Evolutionary conservation across 208 protist species (phyloP), one percentile per base, ranked within the genome.

Genomic region (Naegleria fowleri): DNA sequence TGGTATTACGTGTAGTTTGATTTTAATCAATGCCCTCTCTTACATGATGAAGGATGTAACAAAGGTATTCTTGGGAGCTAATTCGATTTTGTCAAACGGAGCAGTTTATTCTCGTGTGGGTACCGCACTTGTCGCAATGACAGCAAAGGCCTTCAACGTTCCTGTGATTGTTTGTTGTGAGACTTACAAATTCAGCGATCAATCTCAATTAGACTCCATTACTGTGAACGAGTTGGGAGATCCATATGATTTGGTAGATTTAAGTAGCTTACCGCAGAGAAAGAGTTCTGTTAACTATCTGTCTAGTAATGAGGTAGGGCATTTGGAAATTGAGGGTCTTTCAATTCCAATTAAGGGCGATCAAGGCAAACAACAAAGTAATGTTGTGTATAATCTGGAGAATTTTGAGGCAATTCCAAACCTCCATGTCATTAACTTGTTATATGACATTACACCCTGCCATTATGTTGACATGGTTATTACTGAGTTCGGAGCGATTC

Each of bases 161-260:
- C 98, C 98, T 29, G 97, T 99, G 40, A 94, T 99, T 55, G 98
- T 98, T 59, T 98, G 98, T 87, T 98, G 97, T 90, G 98, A 99
- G 92, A 99, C 97, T 52, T 99, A 99, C 95, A 99, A 99, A 92
- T 99, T 99, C 93, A 93, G 96, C n/a, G 95, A 98, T 40, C 95
- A 97, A 86, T 96, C 97, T 83, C 98, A 98, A 94, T 92, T 99
- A 0, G 98, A 98, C 79, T 97, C 96, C 38, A 95, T 99, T 90
- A 97, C 96, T 83, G 97, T 95, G 93, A 99, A 99, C 94, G 97
- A 99, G 89, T 95, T 97, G 16, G 96, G 93, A 86, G 88, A 94
- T 75, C 36, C 79, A 36, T 16, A 55, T 58, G 51, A 48, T 16
- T 87, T 92, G 22, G 36, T 92, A 39, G 92, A 38, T 51, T 52